A percentile compares a stretch with the other conserved stretches of the same genome.
Evolutionary conservation across 306 rosid species (phyloP).

Genomic region (Sicyos baderoa): DNA sequence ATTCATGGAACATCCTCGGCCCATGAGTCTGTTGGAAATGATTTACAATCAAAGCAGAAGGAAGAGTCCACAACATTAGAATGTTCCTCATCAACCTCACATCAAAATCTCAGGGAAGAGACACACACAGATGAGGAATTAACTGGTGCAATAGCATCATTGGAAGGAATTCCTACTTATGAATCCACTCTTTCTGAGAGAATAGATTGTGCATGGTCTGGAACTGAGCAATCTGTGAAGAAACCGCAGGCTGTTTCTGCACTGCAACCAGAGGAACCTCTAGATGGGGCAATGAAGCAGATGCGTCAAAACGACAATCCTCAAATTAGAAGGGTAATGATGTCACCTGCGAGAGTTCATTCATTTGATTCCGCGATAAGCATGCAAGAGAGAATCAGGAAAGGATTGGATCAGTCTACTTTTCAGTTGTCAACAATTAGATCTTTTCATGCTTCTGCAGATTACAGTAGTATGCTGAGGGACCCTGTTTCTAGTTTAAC

Average conservation of each 20-base stretch:
- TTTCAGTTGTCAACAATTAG: constrained; percentile 46
- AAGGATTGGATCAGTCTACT: constrained; percentile 42
- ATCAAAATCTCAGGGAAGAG: constrained; percentile 33
- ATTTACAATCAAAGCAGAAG: background rate
- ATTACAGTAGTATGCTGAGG: constrained; percentile 67
- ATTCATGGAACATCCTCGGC: constrained; percentile 28
- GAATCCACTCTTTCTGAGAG: constrained; percentile 78
- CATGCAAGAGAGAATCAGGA: constrained; percentile 50
- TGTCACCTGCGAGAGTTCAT: constrained; percentile 54
- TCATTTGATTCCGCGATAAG: constrained; percentile 86
- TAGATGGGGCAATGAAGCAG: constrained; percentile 27
- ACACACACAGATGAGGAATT: constrained; percentile 40
- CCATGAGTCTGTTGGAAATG: constrained; percentile 35
- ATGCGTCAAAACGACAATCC: constrained; percentile 32
- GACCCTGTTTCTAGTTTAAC: constrained; percentile 53
- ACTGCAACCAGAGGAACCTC: constrained; percentile 29
- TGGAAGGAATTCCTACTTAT: constrained; percentile 28
- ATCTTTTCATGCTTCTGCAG: constrained; percentile 89
- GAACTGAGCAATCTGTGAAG: constrained; percentile 49
- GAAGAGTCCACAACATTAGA: constrained; percentile 26
- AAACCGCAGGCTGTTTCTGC: constrained; percentile 29
- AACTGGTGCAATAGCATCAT: constrained; percentile 19
- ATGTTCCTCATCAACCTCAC: constrained; percentile 17
- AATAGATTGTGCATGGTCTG: constrained; percentile 94
- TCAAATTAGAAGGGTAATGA: constrained; percentile 40